Percentiles rank a stretch among this genome's conserved stretches.
phyloP scores from a whole-genome alignment of 768 basidiomycete genomes.

The Leucocoprinus birnbaumii region DNA sequence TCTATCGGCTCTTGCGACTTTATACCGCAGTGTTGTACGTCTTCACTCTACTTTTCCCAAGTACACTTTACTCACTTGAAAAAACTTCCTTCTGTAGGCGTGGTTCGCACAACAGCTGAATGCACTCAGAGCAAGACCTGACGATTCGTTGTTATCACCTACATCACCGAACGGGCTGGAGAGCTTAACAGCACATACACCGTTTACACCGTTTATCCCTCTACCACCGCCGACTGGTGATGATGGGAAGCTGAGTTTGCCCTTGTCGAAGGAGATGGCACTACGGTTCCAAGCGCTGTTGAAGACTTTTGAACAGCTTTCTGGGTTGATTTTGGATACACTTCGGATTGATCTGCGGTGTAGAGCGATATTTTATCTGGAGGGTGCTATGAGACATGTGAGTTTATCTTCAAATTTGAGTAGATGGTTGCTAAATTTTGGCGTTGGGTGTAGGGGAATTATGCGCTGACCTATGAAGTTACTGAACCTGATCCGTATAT shows the following conservation, averaged over 20 bases:
- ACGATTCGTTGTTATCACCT: constrained; percentile 47
- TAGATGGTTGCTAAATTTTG: no score
- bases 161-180: constrained; percentile 49
- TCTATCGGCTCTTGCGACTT: constrained; percentile 67
- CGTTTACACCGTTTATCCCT: constrained; percentile 47
- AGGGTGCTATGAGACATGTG: constrained; percentile 76
- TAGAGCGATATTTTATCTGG: constrained; percentile 76
- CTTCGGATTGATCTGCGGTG: constrained; percentile 88
- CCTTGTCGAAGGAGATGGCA: constrained; percentile 86
- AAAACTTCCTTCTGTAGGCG: constrained; percentile 51
- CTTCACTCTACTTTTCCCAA: neutral
- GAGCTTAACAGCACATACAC: constrained; percentile 44
- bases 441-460: constrained; percentile 64
- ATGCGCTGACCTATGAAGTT: constrained; percentile 76
- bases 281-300: constrained; percentile 88
- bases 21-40: constrained; percentile 87
- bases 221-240: constrained; percentile 30
- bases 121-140: constrained; percentile 59
- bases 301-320: constrained; percentile 87
- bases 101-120: constrained; percentile 84
- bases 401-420: constrained; percentile 28
- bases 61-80: neutral
- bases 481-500: constrained; percentile 91
- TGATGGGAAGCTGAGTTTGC: constrained; percentile 58
- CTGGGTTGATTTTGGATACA: constrained; percentile 82